Conservation (phyloP, 140 eudicot species). For the Stevia rebaudiana region DNA sequence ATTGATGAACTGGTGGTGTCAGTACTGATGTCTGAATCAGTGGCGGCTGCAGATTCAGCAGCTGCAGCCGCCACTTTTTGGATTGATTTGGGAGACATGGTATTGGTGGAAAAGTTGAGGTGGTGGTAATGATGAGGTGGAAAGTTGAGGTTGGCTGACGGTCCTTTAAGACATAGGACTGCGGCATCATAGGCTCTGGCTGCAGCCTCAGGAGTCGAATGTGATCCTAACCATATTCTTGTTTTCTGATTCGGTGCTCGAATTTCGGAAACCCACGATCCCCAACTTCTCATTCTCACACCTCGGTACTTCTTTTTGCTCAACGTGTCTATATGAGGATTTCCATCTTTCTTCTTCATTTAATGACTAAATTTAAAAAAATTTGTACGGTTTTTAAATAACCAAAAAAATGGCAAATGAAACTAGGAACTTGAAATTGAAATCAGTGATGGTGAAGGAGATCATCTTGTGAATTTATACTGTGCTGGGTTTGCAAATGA, state of each 20-base stretch:
- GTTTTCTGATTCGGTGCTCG: constrained; percentile 71
- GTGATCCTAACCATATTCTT: constrained; percentile 44
- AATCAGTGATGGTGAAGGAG: constrained; percentile 27
- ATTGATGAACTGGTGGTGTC: not conserved
- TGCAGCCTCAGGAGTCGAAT: constrained; percentile 38
- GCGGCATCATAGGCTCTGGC: constrained; percentile 47
- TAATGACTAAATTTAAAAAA: constrained; percentile 16
- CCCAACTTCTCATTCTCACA: constrained; percentile 93
- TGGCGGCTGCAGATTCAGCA: constrained; percentile 29
- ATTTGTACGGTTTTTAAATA: constrained; percentile 8
- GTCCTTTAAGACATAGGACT: constrained; percentile 30
- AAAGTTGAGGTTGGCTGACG: constrained; percentile 37
- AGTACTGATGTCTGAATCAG: not conserved
- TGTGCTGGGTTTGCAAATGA: constrained; percentile 21
- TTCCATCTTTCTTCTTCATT: constrained; percentile 21
- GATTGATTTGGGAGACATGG: constrained; percentile 74
- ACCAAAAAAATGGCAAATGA: not conserved
- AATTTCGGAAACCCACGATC: constrained; percentile 79
- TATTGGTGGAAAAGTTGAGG: constrained; percentile 14
- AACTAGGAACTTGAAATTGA: constrained; percentile 8
- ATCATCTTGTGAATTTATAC: constrained; percentile 24
- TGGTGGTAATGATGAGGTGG: constrained; percentile 21
- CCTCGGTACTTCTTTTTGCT: constrained; percentile 70
- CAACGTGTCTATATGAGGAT: constrained; percentile 12
- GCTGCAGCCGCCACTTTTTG: constrained; percentile 70